Base-by-base conservation (phyloP, 2,329 filamentous ascomycete genomes). In the Aspergillus pseudoterreus region DNA sequence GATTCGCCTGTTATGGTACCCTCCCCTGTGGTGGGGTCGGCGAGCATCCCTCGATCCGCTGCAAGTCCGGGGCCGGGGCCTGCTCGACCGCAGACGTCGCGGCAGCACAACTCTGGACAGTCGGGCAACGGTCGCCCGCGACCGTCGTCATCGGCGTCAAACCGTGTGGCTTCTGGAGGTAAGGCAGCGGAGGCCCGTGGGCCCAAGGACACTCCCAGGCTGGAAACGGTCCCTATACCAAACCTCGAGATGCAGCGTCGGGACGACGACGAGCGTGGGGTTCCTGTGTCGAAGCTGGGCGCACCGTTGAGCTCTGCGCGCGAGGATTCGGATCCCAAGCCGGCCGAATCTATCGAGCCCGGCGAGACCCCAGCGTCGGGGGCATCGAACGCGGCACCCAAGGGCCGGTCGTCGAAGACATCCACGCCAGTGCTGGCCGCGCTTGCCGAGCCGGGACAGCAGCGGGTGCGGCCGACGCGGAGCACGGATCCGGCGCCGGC, bases 21-120 rank as follows among this genome's bases (percentile, higher is more conserved):
- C 1, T 92, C 91, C 1, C 89, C 90, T 15, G 79, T 91, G 43
- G 77, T 88, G 44, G 81, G 83, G 45, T 81, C 80, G n/a, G 82
- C 90, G 52, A 71, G 73, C 51, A 60, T 71, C 38, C 80, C 83
- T 22, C 88, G 90, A 59, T 75, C 78, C 72, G 58, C 71, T 68
- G 48, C 76, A 49, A 88, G 86, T 38, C 86, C 87, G 24, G 82
- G 79, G 8, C 85, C 73, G 45, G 72, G 73, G 52, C 70, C 74
- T 27, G 75, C 82, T 52, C 82, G 86, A 41, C 85, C 88, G 11
- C 78, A 82, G 46, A 85, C 86, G 4, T 84, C 87, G 5, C 83
- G 90, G 59, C 84, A 90, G 63, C 89, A 91, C 65, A 92, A 87
- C 63, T 89, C 88, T 14, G 80, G 82, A 49, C 81, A 83, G 52